Conservation (phyloP, 306 rosid species). For the Sicyos edulis region DNA sequence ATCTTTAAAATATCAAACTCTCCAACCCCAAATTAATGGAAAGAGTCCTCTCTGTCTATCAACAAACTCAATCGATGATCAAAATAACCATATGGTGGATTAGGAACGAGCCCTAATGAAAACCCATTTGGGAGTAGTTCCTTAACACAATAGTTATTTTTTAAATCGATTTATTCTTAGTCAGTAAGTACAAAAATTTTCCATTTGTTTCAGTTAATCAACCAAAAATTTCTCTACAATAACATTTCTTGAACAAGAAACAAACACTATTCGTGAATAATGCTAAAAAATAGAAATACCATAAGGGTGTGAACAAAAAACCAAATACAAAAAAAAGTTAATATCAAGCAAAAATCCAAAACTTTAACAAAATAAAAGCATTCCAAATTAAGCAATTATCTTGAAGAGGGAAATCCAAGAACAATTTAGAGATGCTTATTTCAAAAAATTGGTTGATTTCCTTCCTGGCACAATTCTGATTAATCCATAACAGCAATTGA, state of each 20-base stretch:
- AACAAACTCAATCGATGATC: slow-evolving; percentile 1
- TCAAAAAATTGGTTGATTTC: too few species aligned
- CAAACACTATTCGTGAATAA: too few species aligned
- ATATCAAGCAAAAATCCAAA: neutral
- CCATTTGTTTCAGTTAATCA: neutral
- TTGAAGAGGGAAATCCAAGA: too few species aligned
- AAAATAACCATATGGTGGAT: neutral
- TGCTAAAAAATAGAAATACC: too few species aligned
- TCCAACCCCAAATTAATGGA: neutral
- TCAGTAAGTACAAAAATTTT: neutral
- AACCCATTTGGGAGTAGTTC: neutral
- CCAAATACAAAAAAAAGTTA: too few species aligned
- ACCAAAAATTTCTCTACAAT: neutral
- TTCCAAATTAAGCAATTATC: too few species aligned
- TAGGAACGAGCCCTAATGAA: neutral
- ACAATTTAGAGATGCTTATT: too few species aligned
- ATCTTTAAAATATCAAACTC: neutral
- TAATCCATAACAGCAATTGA: neutral
- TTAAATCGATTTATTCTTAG: too few species aligned
- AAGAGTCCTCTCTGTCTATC: neutral
- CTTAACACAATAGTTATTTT: neutral
- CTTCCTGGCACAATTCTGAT: too few species aligned
- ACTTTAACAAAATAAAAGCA: too few species aligned
- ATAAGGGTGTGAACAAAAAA: too few species aligned
- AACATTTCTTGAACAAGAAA: too few species aligned